Conservation (phyloP, 1,284 basidiomycete species). For the Sanghuangporus weigelae region DNA sequence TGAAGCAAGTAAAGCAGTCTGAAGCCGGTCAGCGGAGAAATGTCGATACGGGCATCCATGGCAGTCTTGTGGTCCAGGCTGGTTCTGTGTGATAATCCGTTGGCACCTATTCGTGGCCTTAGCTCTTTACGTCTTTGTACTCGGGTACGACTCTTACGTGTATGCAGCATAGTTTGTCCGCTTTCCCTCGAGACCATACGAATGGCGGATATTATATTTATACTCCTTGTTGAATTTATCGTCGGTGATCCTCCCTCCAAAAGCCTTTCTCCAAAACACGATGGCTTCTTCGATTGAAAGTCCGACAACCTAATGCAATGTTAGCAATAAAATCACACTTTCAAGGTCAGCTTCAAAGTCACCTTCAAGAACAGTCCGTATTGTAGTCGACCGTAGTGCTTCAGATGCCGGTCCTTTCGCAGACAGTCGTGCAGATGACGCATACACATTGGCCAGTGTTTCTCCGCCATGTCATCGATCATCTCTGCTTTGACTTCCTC, state of each 20-base stretch:
- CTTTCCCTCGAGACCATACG: conserved; percentile 92
- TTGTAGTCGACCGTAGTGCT: conserved; percentile 89
- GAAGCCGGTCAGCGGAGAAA: conserved; percentile 82
- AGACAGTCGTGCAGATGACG: conserved; percentile 82
- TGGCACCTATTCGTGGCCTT: conserved; percentile 61
- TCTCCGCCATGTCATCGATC: conserved; percentile 83
- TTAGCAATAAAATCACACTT: conserved; percentile 6
- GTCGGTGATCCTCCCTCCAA: conserved; percentile 70
- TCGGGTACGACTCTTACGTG: conserved; percentile 45
- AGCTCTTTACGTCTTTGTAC: background rate
- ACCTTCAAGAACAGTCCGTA: conserved; percentile 97
- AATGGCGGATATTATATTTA: conserved; percentile 96
- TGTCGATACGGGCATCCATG: conserved; percentile 97
- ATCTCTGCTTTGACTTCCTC: conserved; percentile 86
- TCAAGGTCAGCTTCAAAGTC: conserved; percentile 17
- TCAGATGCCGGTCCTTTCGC: conserved; percentile 79
- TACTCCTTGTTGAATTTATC: conserved; percentile 99
- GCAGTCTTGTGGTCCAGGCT: conserved; percentile 67
- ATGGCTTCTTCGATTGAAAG: conserved; percentile 94
- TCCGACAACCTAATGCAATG: conserved; percentile 71
- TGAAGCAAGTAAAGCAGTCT: conserved; percentile 67
- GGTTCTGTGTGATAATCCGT: conserved; percentile 78
- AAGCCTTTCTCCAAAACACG: conserved; percentile 90
- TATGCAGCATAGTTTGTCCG: conserved; percentile 93
- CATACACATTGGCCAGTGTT: conserved; percentile 97